Conservation (phyloP, 2,329 filamentous ascomycete species). For the Hymenoscyphus repandus region DNA sequence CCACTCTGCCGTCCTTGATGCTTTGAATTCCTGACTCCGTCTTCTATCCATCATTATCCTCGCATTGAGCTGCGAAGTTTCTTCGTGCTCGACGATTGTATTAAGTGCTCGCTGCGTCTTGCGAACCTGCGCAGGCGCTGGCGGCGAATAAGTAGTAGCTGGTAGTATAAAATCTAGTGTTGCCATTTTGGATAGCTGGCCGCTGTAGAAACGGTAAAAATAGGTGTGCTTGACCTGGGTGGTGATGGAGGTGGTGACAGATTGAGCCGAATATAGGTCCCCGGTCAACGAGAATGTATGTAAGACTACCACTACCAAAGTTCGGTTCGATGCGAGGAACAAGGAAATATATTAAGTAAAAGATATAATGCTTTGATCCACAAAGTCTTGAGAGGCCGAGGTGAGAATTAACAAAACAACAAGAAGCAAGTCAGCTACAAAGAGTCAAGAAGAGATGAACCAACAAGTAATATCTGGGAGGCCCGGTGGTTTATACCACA, state of each 20-base stretch:
- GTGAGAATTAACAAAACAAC: constrained; percentile 6
- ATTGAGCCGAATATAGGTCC: constrained; percentile 11
- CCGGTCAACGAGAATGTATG: constrained; percentile 18
- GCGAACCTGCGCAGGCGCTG: constrained; percentile 46
- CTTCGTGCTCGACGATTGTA: constrained; percentile 57
- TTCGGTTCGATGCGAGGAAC: background rate
- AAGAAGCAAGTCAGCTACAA: constrained; percentile 18
- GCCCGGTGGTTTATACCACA: constrained; percentile 25
- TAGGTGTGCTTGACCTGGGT: background rate
- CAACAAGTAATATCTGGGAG: constrained; percentile 14
- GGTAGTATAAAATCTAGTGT: constrained; percentile 41
- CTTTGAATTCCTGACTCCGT: constrained; percentile 31
- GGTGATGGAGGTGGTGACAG: background rate
- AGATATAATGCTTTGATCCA: constrained; percentile 35
- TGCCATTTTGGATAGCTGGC: constrained; percentile 27
- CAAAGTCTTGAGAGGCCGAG: constrained; percentile 29
- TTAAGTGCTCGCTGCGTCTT: constrained; percentile 52
- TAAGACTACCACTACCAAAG: constrained; percentile 28
- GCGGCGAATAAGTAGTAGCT: constrained; percentile 45
- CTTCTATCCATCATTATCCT: constrained; percentile 25
- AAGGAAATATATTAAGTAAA: constrained; percentile 27
- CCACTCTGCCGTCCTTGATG: constrained; percentile 32
- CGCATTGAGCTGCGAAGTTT: constrained; percentile 27
- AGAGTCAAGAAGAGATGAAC: constrained; percentile 15
- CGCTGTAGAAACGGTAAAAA: constrained; percentile 13